A percentile compares a stretch with the other conserved stretches of the same genome.
These are phyloP conservation scores for Penicillium sp. DNA, from an alignment of 2,329 filamentous ascomycete species.

Conservation along the genomic window DNA sequence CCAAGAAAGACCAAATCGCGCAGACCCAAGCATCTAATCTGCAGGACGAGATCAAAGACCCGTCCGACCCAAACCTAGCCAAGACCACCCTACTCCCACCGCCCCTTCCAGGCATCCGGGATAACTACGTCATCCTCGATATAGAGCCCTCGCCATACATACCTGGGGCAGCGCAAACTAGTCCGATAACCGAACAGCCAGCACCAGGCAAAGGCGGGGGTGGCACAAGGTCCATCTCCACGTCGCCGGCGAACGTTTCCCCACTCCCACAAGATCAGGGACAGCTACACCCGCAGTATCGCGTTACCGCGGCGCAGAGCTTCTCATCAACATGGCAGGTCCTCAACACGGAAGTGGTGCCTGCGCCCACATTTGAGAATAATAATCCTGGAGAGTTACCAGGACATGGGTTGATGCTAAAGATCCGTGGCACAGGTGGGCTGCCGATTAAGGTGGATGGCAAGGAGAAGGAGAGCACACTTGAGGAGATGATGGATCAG, in stretches of 20 bases:
- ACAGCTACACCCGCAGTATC: conserved; percentile 32
- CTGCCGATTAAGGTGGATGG: conserved; percentile 21
- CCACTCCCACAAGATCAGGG: conserved; percentile 1
- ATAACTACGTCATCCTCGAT: conserved; percentile 59
- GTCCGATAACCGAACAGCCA: background rate
- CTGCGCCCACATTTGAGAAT: conserved; percentile 63
- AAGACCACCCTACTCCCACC: conserved; percentile 46
- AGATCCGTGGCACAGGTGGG: conserved; percentile 44
- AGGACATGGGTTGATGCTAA: conserved; percentile 47
- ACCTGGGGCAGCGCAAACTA: background rate
- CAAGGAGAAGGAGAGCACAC: conserved; percentile 26
- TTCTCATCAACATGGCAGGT: conserved; percentile 73
- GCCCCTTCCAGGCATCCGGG: conserved; percentile 47
- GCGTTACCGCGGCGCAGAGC: conserved; percentile 67
- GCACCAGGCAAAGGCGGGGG: background rate
- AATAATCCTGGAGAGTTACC: conserved; percentile 52
- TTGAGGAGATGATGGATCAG: conserved; percentile 49
- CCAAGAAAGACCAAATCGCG: conserved; percentile 17
- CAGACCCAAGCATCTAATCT: conserved; percentile 7
- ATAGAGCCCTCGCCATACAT: conserved; percentile 36
- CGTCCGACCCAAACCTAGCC: conserved; percentile 3
- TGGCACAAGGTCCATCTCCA: conserved; percentile 22
- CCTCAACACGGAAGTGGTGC: conserved; percentile 51
- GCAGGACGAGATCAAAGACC: conserved; percentile 21
- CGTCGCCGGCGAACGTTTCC: conserved; percentile 22